These are phyloP conservation scores for Ascochyta fabae DNA, from an alignment of 2,329 filamentous ascomycete species.

Conservation along the genomic window DNA sequence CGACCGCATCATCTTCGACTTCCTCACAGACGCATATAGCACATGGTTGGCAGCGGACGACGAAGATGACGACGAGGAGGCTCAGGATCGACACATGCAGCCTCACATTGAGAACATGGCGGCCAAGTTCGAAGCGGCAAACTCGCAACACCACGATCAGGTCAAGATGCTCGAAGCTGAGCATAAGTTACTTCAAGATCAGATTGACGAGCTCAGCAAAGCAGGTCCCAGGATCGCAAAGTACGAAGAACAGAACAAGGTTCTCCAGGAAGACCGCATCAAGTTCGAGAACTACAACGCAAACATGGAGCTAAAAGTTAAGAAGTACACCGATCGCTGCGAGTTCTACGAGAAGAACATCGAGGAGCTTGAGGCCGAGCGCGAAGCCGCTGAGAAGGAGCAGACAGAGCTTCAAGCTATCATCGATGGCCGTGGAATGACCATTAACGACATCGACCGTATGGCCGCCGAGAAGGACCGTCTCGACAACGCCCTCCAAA, in stretches of 20 bases:
- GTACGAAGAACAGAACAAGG: conserved; percentile 87
- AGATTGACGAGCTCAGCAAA: conserved; percentile 90
- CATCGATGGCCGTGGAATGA: conserved; percentile 92
- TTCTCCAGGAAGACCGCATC: conserved; percentile 89
- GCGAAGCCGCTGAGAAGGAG: conserved; percentile 82
- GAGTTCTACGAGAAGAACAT: conserved; percentile 86
- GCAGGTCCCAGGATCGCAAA: conserved; percentile 82
- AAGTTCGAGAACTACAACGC: conserved; percentile 97
- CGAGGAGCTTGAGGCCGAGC: conserved; percentile 81
- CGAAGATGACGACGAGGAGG: conserved; percentile 80
- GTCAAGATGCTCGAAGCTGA: conserved; percentile 86
- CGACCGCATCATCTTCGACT: conserved; percentile 93
- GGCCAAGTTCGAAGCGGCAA: conserved; percentile 81
- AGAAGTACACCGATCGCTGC: conserved; percentile 84
- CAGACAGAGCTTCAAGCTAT: conserved; percentile 78
- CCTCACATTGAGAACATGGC: conserved; percentile 91
- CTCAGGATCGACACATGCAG: conserved; percentile 69
- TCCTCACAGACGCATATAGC: conserved; percentile 85
- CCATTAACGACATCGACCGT: conserved; percentile 97
- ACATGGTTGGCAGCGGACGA: conserved; percentile 87
- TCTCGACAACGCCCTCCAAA: conserved; percentile 85
- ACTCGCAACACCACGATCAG: conserved; percentile 83
- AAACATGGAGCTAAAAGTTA: conserved; percentile 80
- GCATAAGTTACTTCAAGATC: conserved; percentile 77
- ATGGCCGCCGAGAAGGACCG: conserved; percentile 96